Evolutionary conservation across 2,329 filamentous ascomycete genomes (phyloP).

Genomic region (Pseudogymnoascus destructans): DNA sequence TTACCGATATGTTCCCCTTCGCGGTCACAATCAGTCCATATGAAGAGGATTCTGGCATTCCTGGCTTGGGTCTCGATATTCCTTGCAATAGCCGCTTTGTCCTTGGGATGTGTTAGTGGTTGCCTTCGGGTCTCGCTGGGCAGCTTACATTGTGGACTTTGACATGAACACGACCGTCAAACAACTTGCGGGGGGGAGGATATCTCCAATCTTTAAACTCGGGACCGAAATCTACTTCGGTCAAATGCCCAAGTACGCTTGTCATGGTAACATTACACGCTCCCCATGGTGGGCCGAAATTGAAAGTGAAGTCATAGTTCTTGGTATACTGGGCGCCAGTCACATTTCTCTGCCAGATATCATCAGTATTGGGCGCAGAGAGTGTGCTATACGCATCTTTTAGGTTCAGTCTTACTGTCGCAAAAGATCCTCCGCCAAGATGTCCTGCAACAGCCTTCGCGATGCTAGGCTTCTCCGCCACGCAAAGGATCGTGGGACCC

Average conservation of each 20-base stretch:
- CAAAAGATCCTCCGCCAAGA: slow-evolving; percentile 62
- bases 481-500: slow-evolving; percentile 48
- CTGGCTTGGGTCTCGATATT: slow-evolving; percentile 76
- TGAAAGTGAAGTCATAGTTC: slow-evolving; percentile 85
- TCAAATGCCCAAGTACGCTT: slow-evolving; percentile 79
- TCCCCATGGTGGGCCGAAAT: slow-evolving; percentile 72
- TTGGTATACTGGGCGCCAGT: slow-evolving; percentile 56
- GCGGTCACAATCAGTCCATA: slow-evolving; percentile 98
- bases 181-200: slow-evolving; percentile 66
- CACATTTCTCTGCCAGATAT: slow-evolving; percentile 18
- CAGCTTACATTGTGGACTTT: slow-evolving; percentile 49
- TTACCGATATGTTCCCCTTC: slow-evolving; percentile 94
- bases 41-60: slow-evolving; percentile 63
- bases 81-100: slow-evolving; percentile 66
- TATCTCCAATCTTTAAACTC: slow-evolving; percentile 69
- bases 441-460: slow-evolving; percentile 88
- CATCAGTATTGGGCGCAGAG: slow-evolving; percentile 9
- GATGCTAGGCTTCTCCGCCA: slow-evolving; percentile 85
- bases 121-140: background rate
- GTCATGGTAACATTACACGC: slow-evolving; percentile 84
- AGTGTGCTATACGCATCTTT: background rate
- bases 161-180: slow-evolving; percentile 63
- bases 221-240: slow-evolving; percentile 60
- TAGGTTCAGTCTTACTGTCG: slow-evolving; percentile 45
- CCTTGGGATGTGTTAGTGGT: slow-evolving; percentile 32